Base-by-base conservation (phyloP, 768 basidiomycete genomes). In the Suillus subalutaceus region DNA sequence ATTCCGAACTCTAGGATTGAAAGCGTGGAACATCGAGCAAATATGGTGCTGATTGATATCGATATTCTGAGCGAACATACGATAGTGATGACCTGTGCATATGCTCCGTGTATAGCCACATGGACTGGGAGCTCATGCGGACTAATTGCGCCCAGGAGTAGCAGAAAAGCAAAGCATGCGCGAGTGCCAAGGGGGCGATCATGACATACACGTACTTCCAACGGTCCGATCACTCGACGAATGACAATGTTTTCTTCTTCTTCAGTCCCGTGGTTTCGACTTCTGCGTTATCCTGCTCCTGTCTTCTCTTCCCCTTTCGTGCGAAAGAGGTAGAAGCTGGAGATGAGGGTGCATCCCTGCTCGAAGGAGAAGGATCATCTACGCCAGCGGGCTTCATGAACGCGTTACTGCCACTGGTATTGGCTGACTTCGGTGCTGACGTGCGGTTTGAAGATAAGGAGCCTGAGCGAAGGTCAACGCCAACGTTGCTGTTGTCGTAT, bases 341-440 rank as follows among this genome's bases (percentile, higher is more conserved):
- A 7, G 60, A n/a, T 13, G 66, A n/a, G 7, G 65, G 38, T 56
- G 38, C 8, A 67, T 18, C 32, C 46, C 32, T 41, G 4, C 23
- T 63, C 20, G 64, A 38, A 63, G 40, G 64, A 37, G 79, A 75
- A 41, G 83, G 84, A 52, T 80, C 85, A 65, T 88, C 87, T 20
- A 89, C 81, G 38, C 86, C 87, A 55, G 81, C 78, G 41, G 88
- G 88, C 69, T 86, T 88, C 66, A 87, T 68, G 74, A 88, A 88
- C 3, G 62, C 10, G 37, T 52, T 52, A 52, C 30, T 26, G 23
- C 23, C 48, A 46, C 46, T 15, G 15, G 64, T 13, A 23, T 67
- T 62, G 20, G 69, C 43, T 16, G 71, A 7, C 20, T 57, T 35
- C 50, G 63, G 44, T 18, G 59, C 23, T 37, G 64, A 56, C 63